Base-by-base conservation (phyloP, 768 basidiomycete species). In the Termitomyces titanicus region DNA sequence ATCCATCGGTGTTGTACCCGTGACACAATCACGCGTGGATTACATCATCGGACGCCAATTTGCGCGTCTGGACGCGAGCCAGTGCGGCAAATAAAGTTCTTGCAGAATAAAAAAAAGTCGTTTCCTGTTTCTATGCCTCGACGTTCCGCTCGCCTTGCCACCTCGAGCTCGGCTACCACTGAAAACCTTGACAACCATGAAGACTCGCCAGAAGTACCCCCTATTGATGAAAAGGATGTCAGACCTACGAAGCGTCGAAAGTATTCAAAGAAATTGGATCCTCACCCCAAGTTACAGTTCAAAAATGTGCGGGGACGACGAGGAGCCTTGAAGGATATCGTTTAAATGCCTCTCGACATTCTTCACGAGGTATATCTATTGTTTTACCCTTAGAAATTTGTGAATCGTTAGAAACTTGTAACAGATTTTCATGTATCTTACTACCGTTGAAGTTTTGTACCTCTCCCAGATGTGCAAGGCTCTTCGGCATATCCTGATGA, bases 391-490 rank as follows among this genome's bases (percentile, higher is more conserved):
- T 1, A 5, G 11, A 3, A 25, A 15, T 5, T 17, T 3, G 1
- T 17, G 13, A 6, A 8, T 20, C 31, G 24, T n/a, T 34, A 13
- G 2, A 5, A n/a, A 47, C 15, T n/a, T 12, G 22, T 35, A 24
- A 6, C 40, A 78, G 76, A 73, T 77, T 33, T 70, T 74, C 39
- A 55, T 63, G 35, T 65, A 70, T 35, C 51, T 77, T 11, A 58
- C 64, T 27, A 73, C 76, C 9, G n/a, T 65, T 5, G 75, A 76
- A 55, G 59, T 79, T n/a, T 63, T 78, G 22, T 64, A 63, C 27
- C 67, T 79, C 18, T 64, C 74, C 13, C 68, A 73, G 20, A 71
- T 70, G 17, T 66, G 71, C 15, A 73, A 69, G 54, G 33, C 57
- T 9, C 59, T 77, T 31, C 68, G 70, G 9, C 44, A 31, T 8